Percentiles rank a stretch among this genome's conserved stretches.
phyloP scores from a whole-genome alignment of 2,329 filamentous ascomycete genomes.

The Botrytis fabae region DNA sequence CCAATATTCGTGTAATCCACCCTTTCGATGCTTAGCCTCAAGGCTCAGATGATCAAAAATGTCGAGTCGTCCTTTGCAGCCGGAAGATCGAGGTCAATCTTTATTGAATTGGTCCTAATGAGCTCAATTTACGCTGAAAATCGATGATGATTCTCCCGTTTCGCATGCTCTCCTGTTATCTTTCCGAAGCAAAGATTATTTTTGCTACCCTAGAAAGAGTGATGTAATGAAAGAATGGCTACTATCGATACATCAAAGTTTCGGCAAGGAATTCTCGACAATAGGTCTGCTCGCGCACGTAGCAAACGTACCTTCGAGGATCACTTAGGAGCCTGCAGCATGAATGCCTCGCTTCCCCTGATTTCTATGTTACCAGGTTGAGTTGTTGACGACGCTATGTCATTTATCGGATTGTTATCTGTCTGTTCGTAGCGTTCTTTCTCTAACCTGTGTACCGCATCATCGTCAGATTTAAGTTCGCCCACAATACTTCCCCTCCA shows the following conservation, averaged over 20 bases:
- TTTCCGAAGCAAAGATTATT: not conserved
- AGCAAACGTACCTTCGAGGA: not conserved
- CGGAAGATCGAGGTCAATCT: not conserved
- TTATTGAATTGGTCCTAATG: not conserved
- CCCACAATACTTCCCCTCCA: slow-evolving; percentile 36
- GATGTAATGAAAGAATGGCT: not conserved
- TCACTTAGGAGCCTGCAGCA: not conserved
- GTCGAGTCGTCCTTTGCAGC: not conserved
- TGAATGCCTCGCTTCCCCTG: not conserved
- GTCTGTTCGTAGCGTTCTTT: not conserved
- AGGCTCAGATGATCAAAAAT: not conserved
- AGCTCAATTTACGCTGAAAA: not conserved
- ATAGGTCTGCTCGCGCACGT: too few species aligned
- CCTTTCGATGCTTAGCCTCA: not conserved
- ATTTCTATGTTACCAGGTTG: not conserved
- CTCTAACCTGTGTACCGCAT: not conserved
- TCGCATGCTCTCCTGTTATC: not conserved
- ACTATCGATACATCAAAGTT: not conserved
- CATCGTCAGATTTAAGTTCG: slow-evolving; percentile 25
- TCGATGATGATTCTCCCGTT: not conserved
- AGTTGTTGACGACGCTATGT: not conserved
- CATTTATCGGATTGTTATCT: not conserved
- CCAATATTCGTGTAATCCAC: not conserved
- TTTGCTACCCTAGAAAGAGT: not conserved
- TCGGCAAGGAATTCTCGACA: not conserved